Percentiles rank a stretch among this genome's conserved stretches.
Conservation (phyloP, 2,329 filamentous ascomycete species). For the Dactylellina parvicollis region DNA sequence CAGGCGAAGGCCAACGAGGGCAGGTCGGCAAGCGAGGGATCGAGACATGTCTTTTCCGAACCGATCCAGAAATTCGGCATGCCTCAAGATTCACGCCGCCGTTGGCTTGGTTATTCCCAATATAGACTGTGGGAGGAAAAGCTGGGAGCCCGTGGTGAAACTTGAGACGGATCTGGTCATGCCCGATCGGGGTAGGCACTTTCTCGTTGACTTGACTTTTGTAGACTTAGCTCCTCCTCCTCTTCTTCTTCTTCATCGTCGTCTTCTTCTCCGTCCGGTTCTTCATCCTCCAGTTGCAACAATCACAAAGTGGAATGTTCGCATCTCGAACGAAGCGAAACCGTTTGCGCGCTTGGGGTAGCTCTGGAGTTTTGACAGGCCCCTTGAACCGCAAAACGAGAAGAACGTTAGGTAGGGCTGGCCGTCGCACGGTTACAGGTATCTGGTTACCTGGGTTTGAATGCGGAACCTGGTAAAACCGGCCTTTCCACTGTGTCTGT, state of each 20-base stretch:
- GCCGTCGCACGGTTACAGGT: no score
- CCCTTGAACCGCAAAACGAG: background rate
- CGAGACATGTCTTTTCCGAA: slow-evolving; percentile 2
- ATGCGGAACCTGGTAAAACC: background rate
- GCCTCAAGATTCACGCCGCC: slow-evolving; percentile 6
- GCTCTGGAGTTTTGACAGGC: background rate
- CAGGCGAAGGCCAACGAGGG: background rate
- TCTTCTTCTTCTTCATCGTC: no score
- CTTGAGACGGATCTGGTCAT: slow-evolving; percentile 29
- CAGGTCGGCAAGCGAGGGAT: slow-evolving; percentile 7
- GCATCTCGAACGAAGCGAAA: slow-evolving; percentile 44
- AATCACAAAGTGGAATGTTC: background rate
- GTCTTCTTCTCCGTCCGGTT: no score
- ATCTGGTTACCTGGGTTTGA: background rate
- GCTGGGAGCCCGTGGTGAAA: slow-evolving; percentile 16
- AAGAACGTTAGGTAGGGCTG: no score
- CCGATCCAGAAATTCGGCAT: slow-evolving; percentile 12
- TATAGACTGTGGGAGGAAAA: no score
- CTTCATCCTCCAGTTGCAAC: no score
- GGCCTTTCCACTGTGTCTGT: no score
- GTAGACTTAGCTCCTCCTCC: no score
- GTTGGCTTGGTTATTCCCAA: no score
- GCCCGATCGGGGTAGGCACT: slow-evolving; percentile 4
- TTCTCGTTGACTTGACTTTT: no score
- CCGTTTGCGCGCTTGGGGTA: background rate